A percentile compares a stretch with the other conserved stretches of the same genome.
phyloP scores from a whole-genome alignment of 2,329 filamentous ascomycete genomes.

The Lasiodiplodia hormozganensis region DNA sequence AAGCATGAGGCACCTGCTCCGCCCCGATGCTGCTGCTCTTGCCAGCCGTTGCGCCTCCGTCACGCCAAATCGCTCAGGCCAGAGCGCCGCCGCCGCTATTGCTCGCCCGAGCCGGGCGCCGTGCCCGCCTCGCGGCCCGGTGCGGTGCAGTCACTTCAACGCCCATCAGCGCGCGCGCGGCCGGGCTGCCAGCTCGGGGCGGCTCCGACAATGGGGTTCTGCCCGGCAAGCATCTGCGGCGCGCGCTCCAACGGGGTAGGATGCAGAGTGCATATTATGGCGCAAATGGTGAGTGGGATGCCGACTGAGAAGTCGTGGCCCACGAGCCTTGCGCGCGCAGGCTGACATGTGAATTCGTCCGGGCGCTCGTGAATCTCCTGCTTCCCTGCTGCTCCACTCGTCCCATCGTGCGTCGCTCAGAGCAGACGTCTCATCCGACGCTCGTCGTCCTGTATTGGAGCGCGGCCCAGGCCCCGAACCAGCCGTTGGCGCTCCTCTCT shows the following conservation, averaged over 20 bases:
- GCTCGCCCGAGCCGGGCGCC: constrained; percentile 4
- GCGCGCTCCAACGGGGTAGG: not conserved
- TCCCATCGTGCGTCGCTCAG: not conserved
- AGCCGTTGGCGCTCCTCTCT: not conserved
- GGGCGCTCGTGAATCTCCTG: constrained; percentile 10
- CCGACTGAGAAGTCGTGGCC: constrained; percentile 15
- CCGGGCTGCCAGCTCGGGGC: not conserved
- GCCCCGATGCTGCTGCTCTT: not conserved
- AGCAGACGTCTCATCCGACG: constrained; percentile 2
- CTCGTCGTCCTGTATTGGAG: too few relatives aligned
- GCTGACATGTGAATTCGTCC: constrained; percentile 24
- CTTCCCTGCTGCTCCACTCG: constrained; percentile 21
- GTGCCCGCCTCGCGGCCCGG: constrained; percentile 17
- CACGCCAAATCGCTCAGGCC: not conserved
- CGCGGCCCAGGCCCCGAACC: not conserved
- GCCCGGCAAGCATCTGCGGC: not conserved
- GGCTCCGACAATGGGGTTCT: constrained; percentile 24
- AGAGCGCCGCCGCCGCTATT: not conserved
- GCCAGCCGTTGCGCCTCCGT: not conserved
- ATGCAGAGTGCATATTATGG: constrained; percentile 5
- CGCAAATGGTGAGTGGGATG: not conserved
- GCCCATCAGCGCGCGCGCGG: constrained; percentile 9
- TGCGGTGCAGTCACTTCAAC: constrained; percentile 4
- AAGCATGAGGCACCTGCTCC: constrained; percentile 8
- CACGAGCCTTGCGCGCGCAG: not conserved